phyloP scores from a whole-genome alignment of 1,139 yeast species.

The Candida labiduridarum region DNA sequence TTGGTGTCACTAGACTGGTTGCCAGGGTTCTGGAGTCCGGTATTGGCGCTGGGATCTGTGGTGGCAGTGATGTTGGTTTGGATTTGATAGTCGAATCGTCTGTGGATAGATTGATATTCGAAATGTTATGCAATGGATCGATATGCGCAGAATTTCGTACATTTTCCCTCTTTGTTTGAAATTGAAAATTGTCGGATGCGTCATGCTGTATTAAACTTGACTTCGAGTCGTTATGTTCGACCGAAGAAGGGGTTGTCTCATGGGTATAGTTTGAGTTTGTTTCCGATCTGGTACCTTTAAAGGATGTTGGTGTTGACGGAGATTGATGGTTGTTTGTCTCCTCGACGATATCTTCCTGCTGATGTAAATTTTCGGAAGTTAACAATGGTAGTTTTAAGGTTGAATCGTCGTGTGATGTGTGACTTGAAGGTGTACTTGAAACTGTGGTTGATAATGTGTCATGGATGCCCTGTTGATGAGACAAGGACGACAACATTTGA shows the following conservation, averaged over 20 bases:
- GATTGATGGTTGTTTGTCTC: slow-evolving; percentile 4
- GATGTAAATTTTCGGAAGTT: slow-evolving; percentile 12
- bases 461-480: slow-evolving; percentile 1
- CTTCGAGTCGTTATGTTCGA: slow-evolving; percentile 18
- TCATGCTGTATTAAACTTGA: slow-evolving; percentile 5
- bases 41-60: neutral
- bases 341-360: slow-evolving; percentile 7
- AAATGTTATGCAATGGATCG: slow-evolving; percentile 10
- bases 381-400: slow-evolving; percentile 11
- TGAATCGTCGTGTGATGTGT: slow-evolving; percentile 4
- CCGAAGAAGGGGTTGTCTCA: slow-evolving; percentile 39
- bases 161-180: neutral
- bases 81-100: slow-evolving; percentile 11
- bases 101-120: neutral
- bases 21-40: neutral
- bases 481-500: neutral
- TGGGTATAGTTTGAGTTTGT: slow-evolving; percentile 24
- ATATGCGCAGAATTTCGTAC: slow-evolving; percentile 11
- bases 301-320: slow-evolving; percentile 39
- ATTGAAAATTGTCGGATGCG: slow-evolving; percentile 6
- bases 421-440: slow-evolving; percentile 1
- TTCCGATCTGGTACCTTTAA: slow-evolving; percentile 23
- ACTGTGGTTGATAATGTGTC: neutral
- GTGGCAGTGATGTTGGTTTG: neutral
- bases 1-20: slow-evolving; percentile 9